Conservation (phyloP, 208 protist species). For the Giardia duodenalis region DNA sequence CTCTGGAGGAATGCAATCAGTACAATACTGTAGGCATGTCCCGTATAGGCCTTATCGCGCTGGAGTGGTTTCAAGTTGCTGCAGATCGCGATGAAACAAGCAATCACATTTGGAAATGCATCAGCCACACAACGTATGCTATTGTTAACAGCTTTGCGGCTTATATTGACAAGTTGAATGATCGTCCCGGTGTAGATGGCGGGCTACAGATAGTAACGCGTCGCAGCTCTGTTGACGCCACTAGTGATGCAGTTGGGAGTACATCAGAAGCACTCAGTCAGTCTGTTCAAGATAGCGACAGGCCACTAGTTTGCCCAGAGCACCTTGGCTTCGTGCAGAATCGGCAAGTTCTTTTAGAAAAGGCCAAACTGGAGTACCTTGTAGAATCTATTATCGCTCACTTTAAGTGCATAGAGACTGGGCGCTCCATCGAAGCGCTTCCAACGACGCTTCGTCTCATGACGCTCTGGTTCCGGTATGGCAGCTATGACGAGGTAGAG, state of each 20-base stretch:
- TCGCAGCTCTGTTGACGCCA: not conserved
- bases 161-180: too few species aligned
- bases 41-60: not conserved
- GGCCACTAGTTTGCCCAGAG: too few species aligned
- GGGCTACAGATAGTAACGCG: not conserved
- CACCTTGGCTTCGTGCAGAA: too few species aligned
- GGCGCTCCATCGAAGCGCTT: not conserved
- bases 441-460: not conserved
- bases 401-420: constrained; percentile 14
- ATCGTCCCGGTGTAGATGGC: too few species aligned
- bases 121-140: not conserved
- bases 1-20: not conserved
- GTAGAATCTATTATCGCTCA: not conserved
- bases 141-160: not conserved
- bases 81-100: not conserved
- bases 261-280: not conserved
- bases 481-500: not conserved
- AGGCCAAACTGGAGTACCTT: not conserved
- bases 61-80: not conserved
- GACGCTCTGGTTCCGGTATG: constrained; percentile 10
- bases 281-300: not conserved
- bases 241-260: not conserved
- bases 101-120: not conserved
- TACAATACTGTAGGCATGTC: not conserved
- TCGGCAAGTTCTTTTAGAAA: too few species aligned